Base-by-base conservation (phyloP, 1,139 yeast species). In the Geotrichum candidum region DNA sequence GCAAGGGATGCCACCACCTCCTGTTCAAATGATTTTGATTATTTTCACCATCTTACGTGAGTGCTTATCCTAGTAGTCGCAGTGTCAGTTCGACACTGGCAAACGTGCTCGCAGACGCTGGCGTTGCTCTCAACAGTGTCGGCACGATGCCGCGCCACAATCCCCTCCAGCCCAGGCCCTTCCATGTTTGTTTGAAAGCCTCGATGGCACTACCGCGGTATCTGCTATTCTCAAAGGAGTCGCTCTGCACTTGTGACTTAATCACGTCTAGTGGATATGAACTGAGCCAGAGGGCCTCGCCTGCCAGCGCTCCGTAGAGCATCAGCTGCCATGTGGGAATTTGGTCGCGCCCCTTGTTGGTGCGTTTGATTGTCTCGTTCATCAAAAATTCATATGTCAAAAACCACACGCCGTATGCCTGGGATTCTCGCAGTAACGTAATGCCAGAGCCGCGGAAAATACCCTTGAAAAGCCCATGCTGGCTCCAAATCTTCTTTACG, bases 331-430 rank as follows among this genome's bases (percentile, higher is more conserved):
- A 82, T 0, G 92, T 83, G 1, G 84, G 79, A 38, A 87, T 79
- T 23, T 84, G 82, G 55, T 79, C 76, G 63, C 92, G 76, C 53
- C 73, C 73, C 27, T 70, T 67, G 10, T 63, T 63, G 25, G 64
- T 56, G 5, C 61, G 59, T 41, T 56, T 54, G 11, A 61, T 54
- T 7, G 64, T 64, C 13, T 63, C 65, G 54, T 74, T 72, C 69
- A 88, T 83, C 60, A 88, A 74, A 53, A 77, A 79, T 70, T 88
- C 96, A 71, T 86, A 88, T 0, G 91, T 79, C 64, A 86, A 74
- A 68, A 88, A 88, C 95, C 95, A 88, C 18, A 87, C 85, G 18
- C 96, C 96, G 68, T 88, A 88, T 0, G 94, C 92, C 70, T 88
- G 95, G 10, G 85, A 78, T 69, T 88, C 96, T 66, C 95, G 78